A percentile compares a stretch with the other conserved stretches of the same genome.
Evolutionary conservation across 1,284 basidiomycete species (phyloP).

Genomic region (Paramarasmius palmivorus): DNA sequence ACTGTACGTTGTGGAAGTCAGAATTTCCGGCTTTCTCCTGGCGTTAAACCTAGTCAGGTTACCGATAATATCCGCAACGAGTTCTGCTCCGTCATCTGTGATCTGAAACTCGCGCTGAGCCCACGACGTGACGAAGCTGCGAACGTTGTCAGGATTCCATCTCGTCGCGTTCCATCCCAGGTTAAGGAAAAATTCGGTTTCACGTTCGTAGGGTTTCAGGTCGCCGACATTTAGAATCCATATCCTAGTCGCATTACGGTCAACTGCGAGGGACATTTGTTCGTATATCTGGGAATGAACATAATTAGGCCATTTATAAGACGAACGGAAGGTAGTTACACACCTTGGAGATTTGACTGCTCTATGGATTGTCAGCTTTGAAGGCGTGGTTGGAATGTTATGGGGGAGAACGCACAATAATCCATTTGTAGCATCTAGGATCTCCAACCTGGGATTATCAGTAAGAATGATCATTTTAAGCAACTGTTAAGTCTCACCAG

Average conservation of each 20-base stretch:
- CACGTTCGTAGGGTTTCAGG: constrained; percentile 72
- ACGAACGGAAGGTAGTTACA: too few species aligned
- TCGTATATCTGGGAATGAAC: constrained; percentile 48
- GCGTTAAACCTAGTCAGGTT: constrained; percentile 65
- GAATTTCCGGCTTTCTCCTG: constrained; percentile 66
- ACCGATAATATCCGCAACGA: constrained; percentile 52
- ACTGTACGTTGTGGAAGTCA: constrained; percentile 64
- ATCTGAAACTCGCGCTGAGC: constrained; percentile 68
- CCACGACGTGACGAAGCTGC: constrained; percentile 55
- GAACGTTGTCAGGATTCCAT: constrained; percentile 54
- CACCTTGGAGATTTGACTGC: constrained; percentile 48
- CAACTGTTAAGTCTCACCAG: constrained; percentile 32
- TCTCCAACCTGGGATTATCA: constrained; percentile 43
- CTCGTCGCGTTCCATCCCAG: constrained; percentile 60
- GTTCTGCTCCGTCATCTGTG: constrained; percentile 33
- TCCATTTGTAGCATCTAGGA: constrained; percentile 64
- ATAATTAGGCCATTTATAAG: not conserved
- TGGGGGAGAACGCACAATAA: constrained; percentile 37
- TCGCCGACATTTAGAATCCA: constrained; percentile 73
- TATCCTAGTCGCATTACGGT: constrained; percentile 53
- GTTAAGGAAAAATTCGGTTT: constrained; percentile 68
- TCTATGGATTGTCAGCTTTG: constrained; percentile 24
- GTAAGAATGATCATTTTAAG: not conserved
- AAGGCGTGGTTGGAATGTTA: too few species aligned
- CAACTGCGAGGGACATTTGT: constrained; percentile 61